A percentile compares a stretch with the other conserved stretches of the same genome.
These are phyloP conservation scores for Microdochium paspali DNA, from an alignment of 2,329 filamentous ascomycete genomes.

Conservation along the genomic window DNA sequence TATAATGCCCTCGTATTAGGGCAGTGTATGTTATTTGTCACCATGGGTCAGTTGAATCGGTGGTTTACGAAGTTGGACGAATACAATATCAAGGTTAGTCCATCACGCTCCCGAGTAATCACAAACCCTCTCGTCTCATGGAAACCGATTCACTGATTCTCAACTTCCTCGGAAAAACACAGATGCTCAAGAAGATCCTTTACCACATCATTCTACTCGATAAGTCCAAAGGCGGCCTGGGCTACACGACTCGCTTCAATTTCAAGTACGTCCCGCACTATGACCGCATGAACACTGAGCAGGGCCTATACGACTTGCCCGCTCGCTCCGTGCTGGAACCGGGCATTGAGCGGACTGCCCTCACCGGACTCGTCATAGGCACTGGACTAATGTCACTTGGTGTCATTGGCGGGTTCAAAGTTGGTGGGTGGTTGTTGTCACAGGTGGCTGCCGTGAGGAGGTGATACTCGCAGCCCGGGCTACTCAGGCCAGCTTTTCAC, in stretches of 20 bases:
- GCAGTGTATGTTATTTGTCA: conserved; percentile 58
- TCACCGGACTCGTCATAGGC: conserved; percentile 11
- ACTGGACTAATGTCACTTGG: conserved; percentile 4
- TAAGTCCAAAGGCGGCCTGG: conserved; percentile 48
- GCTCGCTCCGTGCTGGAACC: conserved; percentile 18
- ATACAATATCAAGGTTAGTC: conserved; percentile 37
- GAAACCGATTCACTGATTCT: conserved; percentile 21
- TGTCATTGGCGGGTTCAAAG: not conserved
- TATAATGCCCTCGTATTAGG: conserved; percentile 52
- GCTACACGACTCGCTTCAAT: conserved; percentile 53
- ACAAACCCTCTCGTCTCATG: not conserved
- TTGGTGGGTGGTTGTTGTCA: conserved; percentile 1
- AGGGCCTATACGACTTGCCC: conserved; percentile 8
- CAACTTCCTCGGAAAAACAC: not conserved
- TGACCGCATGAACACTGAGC: conserved; percentile 24
- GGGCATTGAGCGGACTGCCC: conserved; percentile 19
- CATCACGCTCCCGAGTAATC: too few species aligned
- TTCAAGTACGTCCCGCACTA: conserved; percentile 58
- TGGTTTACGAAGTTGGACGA: conserved; percentile 27
- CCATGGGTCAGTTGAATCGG: conserved; percentile 35
- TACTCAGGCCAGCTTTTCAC: too few species aligned
- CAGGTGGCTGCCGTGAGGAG: too few species aligned
- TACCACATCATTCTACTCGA: conserved; percentile 54
- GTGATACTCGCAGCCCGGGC: too few species aligned
- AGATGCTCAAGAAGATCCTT: conserved; percentile 42